Base-by-base conservation (phyloP, 305 asterid genomes). In the Rubia tinctorum region DNA sequence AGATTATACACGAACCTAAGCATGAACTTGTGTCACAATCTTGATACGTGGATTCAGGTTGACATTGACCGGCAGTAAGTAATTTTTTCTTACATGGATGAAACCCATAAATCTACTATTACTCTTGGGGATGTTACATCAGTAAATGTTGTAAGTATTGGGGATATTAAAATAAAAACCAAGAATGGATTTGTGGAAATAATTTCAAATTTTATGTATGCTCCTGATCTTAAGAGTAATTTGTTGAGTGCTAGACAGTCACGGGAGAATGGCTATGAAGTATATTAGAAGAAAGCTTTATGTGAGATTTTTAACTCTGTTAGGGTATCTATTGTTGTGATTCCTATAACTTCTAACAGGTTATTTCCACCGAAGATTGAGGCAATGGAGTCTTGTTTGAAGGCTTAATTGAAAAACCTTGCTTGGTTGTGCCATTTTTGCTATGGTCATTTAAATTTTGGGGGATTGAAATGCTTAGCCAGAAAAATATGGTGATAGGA, bases 281-380 rank as follows among this genome's bases (percentile, higher is more conserved):
- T 65, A 8, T 30, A 37, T 65, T 14, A 6, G 20, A 7, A 39
- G 1, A 65, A 65, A 1, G 49, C 14, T 37, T 25, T 13, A 30
- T 39, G 49, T 65, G 27, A 37, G 23, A 65, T 65, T 13, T 65
- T 34, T 37, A 11, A 65, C 10, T 11, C 5, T 65, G 5, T 20
- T 30, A 39, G 49, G 18, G 69, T 49, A 2, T 5, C 49, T 17
- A 39, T 37, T 65, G 69, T 0, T 17, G 45, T 65, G 7, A 9
- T 65, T 15, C 49, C n/a, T 14, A 65, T 65, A 11, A 17, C 25
- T 34, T 65, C 49, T 14, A 37, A 39, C 13, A 37, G 51, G 45
- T 37, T 65, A 49, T 64, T 64, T 25, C 67, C 67, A 22, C 2
- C 0, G 68, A 63, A 30, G 68, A 63, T 63, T 63, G 68, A 62